phyloP scores from a whole-genome alignment of 768 basidiomycete species.

The Psilocybe cubensis region DNA sequence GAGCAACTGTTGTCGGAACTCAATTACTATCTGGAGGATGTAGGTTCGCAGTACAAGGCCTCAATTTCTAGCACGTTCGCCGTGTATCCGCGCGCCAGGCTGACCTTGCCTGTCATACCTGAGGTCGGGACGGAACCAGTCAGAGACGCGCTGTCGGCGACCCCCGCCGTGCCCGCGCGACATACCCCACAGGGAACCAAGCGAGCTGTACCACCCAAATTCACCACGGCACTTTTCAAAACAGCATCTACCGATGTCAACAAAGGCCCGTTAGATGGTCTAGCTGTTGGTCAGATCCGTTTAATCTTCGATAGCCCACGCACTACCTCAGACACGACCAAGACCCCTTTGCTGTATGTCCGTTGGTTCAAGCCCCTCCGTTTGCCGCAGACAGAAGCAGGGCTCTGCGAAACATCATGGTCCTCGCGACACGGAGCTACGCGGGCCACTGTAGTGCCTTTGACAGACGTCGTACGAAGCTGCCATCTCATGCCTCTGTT shows the following conservation, averaged over 20 bases:
- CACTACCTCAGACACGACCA: slow-evolving; percentile 4
- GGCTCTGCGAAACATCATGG: neutral
- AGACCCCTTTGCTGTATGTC: slow-evolving; percentile 24
- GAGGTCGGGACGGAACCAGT: slow-evolving; percentile 9
- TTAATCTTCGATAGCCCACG: neutral
- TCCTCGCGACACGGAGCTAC: neutral
- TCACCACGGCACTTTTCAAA: slow-evolving; percentile 26
- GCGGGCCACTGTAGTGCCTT: neutral
- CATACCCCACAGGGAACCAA: slow-evolving; percentile 17
- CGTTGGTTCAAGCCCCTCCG: slow-evolving; percentile 27
- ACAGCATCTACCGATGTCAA: neutral
- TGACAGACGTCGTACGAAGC: slow-evolving; percentile 1
- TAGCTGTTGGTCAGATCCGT: slow-evolving; percentile 22
- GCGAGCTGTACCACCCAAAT: slow-evolving; percentile 14
- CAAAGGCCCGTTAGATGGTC: slow-evolving; percentile 6
- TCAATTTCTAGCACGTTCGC: no score
- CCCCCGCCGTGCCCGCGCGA: neutral
- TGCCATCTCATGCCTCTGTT: slow-evolving; percentile 21
- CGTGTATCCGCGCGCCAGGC: no score
- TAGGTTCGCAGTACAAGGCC: no score
- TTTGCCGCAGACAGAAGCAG: neutral
- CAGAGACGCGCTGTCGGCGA: slow-evolving; percentile 17
- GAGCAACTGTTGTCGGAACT: no score
- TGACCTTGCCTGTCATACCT: slow-evolving; percentile 17
- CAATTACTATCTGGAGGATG: no score